Evolutionary conservation across 306 rosid species (phyloP).

Genomic region (Vigna unguiculata): DNA sequence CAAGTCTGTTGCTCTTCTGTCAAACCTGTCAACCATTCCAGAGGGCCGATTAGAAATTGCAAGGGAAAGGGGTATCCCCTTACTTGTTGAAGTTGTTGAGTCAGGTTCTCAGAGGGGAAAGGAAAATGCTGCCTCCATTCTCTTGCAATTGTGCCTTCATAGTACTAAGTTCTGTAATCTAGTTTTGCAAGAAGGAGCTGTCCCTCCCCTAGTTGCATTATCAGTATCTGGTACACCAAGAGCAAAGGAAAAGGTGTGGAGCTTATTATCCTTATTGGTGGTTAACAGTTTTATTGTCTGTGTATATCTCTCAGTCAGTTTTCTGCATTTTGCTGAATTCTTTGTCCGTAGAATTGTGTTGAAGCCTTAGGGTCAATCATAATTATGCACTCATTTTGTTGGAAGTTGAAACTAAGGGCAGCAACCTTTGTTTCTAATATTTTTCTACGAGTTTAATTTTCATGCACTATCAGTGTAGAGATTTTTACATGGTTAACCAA

Average conservation of each 20-base stretch:
- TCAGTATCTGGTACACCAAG: conserved; percentile 93
- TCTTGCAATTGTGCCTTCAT: conserved; percentile 92
- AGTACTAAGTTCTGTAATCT: conserved; percentile 82
- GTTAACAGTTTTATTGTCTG: conserved; percentile 19
- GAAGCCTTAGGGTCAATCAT: conserved; percentile 17
- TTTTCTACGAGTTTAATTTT: background rate
- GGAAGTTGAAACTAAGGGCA: conserved; percentile 37
- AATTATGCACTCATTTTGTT: conserved; percentile 17
- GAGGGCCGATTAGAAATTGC: conserved; percentile 82
- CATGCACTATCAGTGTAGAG: background rate
- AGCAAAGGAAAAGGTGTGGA: conserved; percentile 90
- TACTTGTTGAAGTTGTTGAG: conserved; percentile 87
- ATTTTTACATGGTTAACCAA: background rate
- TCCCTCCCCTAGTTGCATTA: conserved; percentile 90
- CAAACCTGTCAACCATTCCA: conserved; percentile 82
- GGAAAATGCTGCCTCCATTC: conserved; percentile 85
- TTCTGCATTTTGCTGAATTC: conserved; percentile 27
- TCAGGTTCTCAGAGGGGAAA: conserved; percentile 90
- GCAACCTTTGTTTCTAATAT: conserved; percentile 16
- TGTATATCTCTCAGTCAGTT: conserved; percentile 11
- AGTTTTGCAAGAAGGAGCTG: conserved; percentile 99
- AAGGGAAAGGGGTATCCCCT: conserved; percentile 83
- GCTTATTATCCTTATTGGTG: conserved; percentile 23
- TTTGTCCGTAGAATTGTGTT: background rate
- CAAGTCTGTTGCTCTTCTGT: conserved; percentile 88